A percentile compares a stretch with the other conserved stretches of the same genome.
Evolutionary conservation across 2,329 filamentous ascomycete genomes (phyloP).

Genomic region (Neofusicoccum umdonicola): DNA sequence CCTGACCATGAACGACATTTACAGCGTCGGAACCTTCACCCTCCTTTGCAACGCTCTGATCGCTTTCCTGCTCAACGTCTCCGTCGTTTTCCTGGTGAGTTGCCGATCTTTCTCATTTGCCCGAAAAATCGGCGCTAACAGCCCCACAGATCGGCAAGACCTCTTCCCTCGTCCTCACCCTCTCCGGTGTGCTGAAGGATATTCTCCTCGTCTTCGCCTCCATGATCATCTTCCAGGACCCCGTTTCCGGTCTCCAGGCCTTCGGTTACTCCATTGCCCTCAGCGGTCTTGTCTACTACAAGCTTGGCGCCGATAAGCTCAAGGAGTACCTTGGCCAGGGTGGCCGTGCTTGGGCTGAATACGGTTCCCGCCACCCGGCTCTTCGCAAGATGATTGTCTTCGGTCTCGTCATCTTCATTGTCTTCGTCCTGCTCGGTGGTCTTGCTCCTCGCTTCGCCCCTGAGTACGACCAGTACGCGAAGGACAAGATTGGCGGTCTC

Average conservation of each 20-base stretch:
- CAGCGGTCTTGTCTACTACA: conserved; percentile 78
- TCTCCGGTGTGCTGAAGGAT: conserved; percentile 85
- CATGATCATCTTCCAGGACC: conserved; percentile 78
- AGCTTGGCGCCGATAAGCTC: conserved; percentile 78
- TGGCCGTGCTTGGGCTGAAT: conserved; percentile 79
- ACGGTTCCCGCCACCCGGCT: conserved; percentile 72
- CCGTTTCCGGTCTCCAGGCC: conserved; percentile 71
- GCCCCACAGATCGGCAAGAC: conserved; percentile 74
- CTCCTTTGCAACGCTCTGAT: conserved; percentile 74
- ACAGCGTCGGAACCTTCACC: conserved; percentile 69
- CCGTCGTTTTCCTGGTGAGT: conserved; percentile 80
- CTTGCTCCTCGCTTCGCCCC: conserved; percentile 41
- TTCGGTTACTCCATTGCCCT: conserved; percentile 83
- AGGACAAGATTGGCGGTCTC: conserved; percentile 35
- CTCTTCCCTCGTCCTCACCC: conserved; percentile 79
- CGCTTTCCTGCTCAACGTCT: conserved; percentile 80
- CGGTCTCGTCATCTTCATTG: conserved; percentile 57
- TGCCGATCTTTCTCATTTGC: not conserved
- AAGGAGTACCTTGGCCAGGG: conserved; percentile 74
- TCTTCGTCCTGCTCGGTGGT: conserved; percentile 67
- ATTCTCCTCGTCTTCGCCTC: conserved; percentile 77
- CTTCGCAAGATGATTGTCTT: conserved; percentile 76
- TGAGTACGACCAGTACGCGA: conserved; percentile 34
- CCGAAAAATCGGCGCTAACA: conserved; percentile 18
- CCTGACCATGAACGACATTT: conserved; percentile 67